Base-by-base conservation (phyloP, 495 filamentous ascomycete species). In the Penicillium ochrochloron region DNA sequence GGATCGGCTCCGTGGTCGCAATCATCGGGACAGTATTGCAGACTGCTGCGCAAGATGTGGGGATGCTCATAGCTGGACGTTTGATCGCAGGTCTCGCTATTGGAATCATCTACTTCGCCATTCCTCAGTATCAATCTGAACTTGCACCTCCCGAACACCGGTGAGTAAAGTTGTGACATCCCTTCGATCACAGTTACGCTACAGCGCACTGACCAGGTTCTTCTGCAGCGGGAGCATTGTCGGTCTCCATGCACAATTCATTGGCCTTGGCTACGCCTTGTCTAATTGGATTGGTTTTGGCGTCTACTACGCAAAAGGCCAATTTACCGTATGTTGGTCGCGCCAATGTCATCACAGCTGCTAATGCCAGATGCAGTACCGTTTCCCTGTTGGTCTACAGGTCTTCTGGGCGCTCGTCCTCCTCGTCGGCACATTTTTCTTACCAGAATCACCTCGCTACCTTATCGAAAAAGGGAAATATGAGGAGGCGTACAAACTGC, bases 1-100 rank as follows among this genome's bases (percentile, higher is more conserved):
- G 39, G 39, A 42, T 42, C 39, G 39, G 39, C 15, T n/a, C 39
- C 15, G 15, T 42, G 39, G 39, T 42, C 15, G 39, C 39, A 42
- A 42, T 42, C 39, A 42, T 42, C 15, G 39, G 39, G 17, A 42
- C 39, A n/a, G 39, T 42, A 42, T 42, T 42, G 39, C 39, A 42
- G 39, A 42, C 39, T 42, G 39, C 39, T 42, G 39, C 39, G 39
- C 39, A 42, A 42, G 39, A 42, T n/a, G 39, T 42, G 39, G 39
- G 39, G 39, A 42, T 42, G 39, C 39, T 42, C 39, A 42, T 42
- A 2, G 39, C 39, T 42, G 39, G 39, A 42, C 39, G 39, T n/a
- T 15, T 42, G 39, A 42, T 42, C 39, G 39, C 39, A 42, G 39
- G 39, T 42, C 39, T 42, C 39, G 39, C 39, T 42, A 42, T 42